Conservation (phyloP, 129 eudicot genomes). For the Tanacetum coccineum region DNA sequence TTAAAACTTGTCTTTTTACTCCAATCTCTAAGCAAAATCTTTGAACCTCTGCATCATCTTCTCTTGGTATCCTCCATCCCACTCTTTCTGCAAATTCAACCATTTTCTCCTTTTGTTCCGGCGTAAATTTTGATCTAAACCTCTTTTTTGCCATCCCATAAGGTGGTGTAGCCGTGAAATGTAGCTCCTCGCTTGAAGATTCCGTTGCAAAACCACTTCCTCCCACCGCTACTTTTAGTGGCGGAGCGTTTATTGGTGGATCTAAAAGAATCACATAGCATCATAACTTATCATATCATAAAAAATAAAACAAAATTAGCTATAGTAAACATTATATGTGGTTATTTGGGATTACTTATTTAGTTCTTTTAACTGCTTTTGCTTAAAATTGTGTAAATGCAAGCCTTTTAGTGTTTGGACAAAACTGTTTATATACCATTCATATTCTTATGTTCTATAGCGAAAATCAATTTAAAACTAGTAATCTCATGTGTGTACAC, state of each 20-base stretch:
- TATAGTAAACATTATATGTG: not conserved
- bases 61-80: constrained; percentile 88
- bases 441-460: no score
- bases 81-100: constrained; percentile 79
- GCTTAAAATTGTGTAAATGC: no score
- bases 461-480: no score
- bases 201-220: constrained; percentile 50
- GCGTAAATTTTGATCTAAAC: constrained; percentile 61
- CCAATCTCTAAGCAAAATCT: constrained; percentile 71
- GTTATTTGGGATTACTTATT: no score
- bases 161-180: constrained; percentile 40
- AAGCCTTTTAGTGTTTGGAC: no score
- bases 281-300: not conserved
- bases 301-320: no score
- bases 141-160: constrained; percentile 52
- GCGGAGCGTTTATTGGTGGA: constrained; percentile 23
- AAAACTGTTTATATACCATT: no score
- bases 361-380: no score
- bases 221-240: constrained; percentile 48
- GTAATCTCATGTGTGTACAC: no score
- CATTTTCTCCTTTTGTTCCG: constrained; percentile 88
- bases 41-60: constrained; percentile 82
- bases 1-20: constrained; percentile 79
- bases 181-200: constrained; percentile 72
- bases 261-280: not conserved